These are phyloP conservation scores for Monosporascus sp. DNA, from an alignment of 2,329 filamentous ascomycete species.

Conservation along the genomic window DNA sequence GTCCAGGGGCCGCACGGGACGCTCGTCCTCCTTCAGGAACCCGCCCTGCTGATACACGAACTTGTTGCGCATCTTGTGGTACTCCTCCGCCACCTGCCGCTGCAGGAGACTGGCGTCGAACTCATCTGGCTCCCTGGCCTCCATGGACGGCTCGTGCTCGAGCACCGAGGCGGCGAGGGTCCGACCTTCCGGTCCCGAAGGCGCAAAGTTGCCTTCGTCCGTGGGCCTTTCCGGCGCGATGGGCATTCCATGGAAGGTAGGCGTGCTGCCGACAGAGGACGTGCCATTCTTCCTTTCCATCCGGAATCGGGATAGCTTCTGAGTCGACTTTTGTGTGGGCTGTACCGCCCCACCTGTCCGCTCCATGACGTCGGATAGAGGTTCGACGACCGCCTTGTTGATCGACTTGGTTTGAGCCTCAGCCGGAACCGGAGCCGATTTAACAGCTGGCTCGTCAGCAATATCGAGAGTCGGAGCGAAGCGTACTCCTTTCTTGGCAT, in stretches of 20 bases:
- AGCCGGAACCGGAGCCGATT: constrained; percentile 11
- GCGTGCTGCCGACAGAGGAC: constrained; percentile 3
- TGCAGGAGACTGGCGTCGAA: constrained; percentile 68
- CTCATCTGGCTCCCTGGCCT: constrained; percentile 49
- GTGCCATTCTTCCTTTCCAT: constrained; percentile 28
- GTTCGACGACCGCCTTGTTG: constrained; percentile 35
- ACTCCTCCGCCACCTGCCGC: constrained; percentile 75
- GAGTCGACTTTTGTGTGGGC: constrained; percentile 15
- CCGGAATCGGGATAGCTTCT: constrained; percentile 49
- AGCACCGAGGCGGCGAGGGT: constrained; percentile 57
- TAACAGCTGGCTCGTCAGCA: constrained; percentile 18
- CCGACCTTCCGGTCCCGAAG: constrained; percentile 44
- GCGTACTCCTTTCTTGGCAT: constrained; percentile 23
- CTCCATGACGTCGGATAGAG: constrained; percentile 50
- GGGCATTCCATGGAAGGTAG: constrained; percentile 9
- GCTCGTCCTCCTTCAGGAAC: constrained; percentile 68
- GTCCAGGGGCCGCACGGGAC: constrained; percentile 61
- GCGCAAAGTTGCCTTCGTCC: constrained; percentile 34
- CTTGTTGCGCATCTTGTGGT: constrained; percentile 75
- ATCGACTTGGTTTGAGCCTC: constrained; percentile 7
- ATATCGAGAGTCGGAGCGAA: constrained; percentile 26
- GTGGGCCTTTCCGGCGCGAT: constrained; percentile 37
- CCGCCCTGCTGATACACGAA: constrained; percentile 81
- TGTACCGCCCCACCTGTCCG: constrained; percentile 22
- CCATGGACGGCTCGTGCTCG: constrained; percentile 42